phyloP scores from a whole-genome alignment of 2,329 filamentous ascomycete genomes.

The Rhynchosporium secalis region DNA sequence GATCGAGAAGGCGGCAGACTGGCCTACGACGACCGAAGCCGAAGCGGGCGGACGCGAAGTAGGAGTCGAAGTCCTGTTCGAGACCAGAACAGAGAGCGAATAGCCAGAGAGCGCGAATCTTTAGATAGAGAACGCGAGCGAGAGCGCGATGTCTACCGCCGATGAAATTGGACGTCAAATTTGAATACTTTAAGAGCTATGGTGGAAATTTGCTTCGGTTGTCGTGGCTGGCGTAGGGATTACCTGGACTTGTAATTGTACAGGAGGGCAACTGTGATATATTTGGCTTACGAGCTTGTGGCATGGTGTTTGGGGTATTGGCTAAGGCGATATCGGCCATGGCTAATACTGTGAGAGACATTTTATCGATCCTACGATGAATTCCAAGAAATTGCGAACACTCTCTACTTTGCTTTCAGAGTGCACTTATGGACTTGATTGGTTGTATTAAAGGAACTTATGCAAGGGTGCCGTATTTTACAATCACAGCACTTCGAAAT shows the following conservation, averaged over 20 bases:
- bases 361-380: neutral
- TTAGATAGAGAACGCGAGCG: conserved; percentile 31
- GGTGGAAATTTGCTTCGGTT: neutral
- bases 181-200: neutral
- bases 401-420: no score
- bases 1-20: conserved; percentile 42
- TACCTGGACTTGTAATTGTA: conserved; percentile 4
- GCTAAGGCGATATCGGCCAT: neutral
- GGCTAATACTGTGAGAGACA: neutral
- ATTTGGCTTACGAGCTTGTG: conserved; percentile 5
- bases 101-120: conserved; percentile 44
- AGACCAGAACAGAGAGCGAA: conserved; percentile 42
- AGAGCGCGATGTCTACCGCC: conserved; percentile 30
- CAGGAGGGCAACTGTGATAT: neutral
- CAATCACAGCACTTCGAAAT: no score
- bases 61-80: conserved; percentile 48
- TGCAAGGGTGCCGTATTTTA: no score
- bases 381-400: neutral
- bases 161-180: conserved; percentile 17
- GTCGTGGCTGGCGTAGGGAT: conserved; percentile 6
- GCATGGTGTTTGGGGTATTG: conserved; percentile 4
- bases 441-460: no score
- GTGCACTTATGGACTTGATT: no score
- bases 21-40: conserved; percentile 40
- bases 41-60: conserved; percentile 42